phyloP scores from a whole-genome alignment of 2,329 filamentous ascomycete species.

The Fusarium keratoplasticum region DNA sequence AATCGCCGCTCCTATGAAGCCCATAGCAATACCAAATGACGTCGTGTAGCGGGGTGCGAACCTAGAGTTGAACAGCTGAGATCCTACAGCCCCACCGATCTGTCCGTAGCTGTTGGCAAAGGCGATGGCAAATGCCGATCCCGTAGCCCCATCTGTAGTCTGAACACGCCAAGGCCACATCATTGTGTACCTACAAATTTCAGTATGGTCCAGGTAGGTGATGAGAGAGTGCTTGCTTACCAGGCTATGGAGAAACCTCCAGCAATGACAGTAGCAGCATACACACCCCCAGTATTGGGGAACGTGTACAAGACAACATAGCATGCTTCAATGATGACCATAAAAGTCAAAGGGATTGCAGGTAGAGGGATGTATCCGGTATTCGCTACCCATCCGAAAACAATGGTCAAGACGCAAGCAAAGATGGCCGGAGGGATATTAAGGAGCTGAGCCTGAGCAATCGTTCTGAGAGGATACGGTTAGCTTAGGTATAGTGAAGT shows the following conservation, averaged over 20 bases:
- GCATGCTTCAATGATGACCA: not conserved
- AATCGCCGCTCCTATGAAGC: not conserved
- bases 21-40: not conserved
- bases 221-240: not conserved
- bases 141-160: slow-evolving; percentile 22
- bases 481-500: not conserved
- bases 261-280: slow-evolving; percentile 59
- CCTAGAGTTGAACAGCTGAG: slow-evolving; percentile 14
- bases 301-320: not conserved
- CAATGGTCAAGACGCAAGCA: slow-evolving; percentile 44
- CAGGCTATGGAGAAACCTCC: slow-evolving; percentile 49
- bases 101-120: slow-evolving; percentile 29
- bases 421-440: not conserved
- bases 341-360: not conserved
- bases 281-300: slow-evolving; percentile 53
- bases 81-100: slow-evolving; percentile 24
- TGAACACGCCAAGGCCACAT: slow-evolving; percentile 53
- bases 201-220: not conserved
- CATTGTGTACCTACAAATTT: slow-evolving; percentile 41
- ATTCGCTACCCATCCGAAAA: not conserved
- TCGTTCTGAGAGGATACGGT: slow-evolving; percentile 43
- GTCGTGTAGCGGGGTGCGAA: not conserved
- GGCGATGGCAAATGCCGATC: slow-evolving; percentile 23
- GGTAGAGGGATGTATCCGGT: not conserved
- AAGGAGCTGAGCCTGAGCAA: slow-evolving; percentile 22